Evolutionary conservation across 1,139 yeast genomes (phyloP), one percentile per base, ranked within the genome.

Genomic region (Taiozyma sp.): DNA sequence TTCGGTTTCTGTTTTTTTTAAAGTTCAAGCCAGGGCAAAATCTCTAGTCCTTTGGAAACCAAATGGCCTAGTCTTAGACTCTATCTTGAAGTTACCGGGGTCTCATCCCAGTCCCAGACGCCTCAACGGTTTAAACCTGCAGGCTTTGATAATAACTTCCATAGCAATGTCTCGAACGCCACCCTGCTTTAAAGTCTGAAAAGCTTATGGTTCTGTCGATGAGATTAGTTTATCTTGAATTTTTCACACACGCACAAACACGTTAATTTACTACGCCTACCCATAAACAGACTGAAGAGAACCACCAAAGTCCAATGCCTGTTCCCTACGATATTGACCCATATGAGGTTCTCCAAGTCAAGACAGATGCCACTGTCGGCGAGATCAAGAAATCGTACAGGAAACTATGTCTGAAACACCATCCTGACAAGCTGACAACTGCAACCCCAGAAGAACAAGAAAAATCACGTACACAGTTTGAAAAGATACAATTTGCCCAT

Each of bases 401-500:
- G 59, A 80, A 79, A 55, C 70, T 81, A 43, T 89, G 96, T 59
- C 74, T 90, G 44, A 71, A 75, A 54, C 78, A 79, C 56, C 97
- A 90, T 65, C 97, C 97, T 0, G 97, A 90, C 67, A 90, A 89
- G 64, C 64, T 78, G 44, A 74, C 71, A 52, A 80, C 79, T 34
- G 68, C 65, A 23, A 65, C 70, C 4, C 67, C 65, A 8, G 67
- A 67, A 2, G 70, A 67, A 43, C 65, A 56, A 30, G 67, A 54
- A 36, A 71, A 65, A 39, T 76, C 78, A 54, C 71, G 70, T 52
- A 71, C 67, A n/a, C 61, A 63, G 52, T 90, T 90, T 65, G 87
- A 90, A 54, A 71, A 78, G 59, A 76, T 90, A 30, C 93, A 89
- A 63, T 84, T 87, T 65, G 86, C 96, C 36, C 89, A 87, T 65